Evolutionary conservation across 768 basidiomycete species (phyloP), one percentile per base, ranked within the genome.

Genomic region (Tubosaeta sp.): DNA sequence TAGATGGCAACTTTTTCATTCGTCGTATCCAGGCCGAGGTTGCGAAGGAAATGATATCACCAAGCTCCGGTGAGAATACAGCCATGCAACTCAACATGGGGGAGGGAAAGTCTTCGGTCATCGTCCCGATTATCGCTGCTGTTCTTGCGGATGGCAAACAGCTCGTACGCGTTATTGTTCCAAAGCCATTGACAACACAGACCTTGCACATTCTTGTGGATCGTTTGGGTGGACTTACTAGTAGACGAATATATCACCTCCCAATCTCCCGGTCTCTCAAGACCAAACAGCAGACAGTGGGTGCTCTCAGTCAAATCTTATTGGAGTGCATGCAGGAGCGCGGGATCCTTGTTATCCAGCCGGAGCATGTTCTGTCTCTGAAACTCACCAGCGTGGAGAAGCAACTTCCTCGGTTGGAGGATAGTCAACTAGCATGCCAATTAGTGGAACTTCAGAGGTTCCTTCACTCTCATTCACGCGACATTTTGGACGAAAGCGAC

Each of bases 71-170:
- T 6, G 13, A 56, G 14, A 81, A 73, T 47, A 71, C 72, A 0
- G 58, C 69, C 8, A 62, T 75, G 13, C 79, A 81, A 48, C 70
- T 81, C 13, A 80, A 81, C 41, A 82, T 83, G 80, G 80, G 80
- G 3, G 81, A 83, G 48, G 80, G 80, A 1, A 81, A 81, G 54
- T 66, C 69, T 2, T 71, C 69, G 0, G 70, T 71, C 7, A 71
- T 81, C 26, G 70, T 80, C 6, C 79, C 79, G 3, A 63, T 80
- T 27, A 65, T 71, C 5, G 63, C 72, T 0, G 59, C 71, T 1
- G 59, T 66, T 7, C 65, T 80, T 17, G 74, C 79, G 0, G 65
- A 80, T 57, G 72, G 74, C 5, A 14, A 66, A 2, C 70, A 61
- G 31, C 66, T 81, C 3, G 72, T 73, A 29, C 72, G 79, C 29